Base-by-base conservation (phyloP, 2,329 filamentous ascomycete species). In the Botrytis pseudocinerea region DNA sequence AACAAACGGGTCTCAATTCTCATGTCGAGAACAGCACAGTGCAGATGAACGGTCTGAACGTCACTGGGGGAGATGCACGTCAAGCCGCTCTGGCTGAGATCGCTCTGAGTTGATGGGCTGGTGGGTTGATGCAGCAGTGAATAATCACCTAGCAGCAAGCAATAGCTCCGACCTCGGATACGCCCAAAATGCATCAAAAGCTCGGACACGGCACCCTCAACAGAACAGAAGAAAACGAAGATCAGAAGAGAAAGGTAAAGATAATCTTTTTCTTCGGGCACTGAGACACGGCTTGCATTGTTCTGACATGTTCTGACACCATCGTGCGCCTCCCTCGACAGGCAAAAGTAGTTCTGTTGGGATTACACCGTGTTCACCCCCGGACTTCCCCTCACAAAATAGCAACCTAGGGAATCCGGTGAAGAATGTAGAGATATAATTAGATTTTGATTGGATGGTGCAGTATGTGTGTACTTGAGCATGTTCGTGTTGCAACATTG, bases 321-420 rank as follows among this genome's bases (percentile, higher is more conserved):
- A 48, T 38, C 25, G 28, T 42, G 48, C 35, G 48, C 25, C 35
- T 28, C 61, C 22, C 22, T 40, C 18, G 25, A 66, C 22, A 54
- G 28, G 28, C 32, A 28, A 28, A 25, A 44, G 25, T 5, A 46
- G 46, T 64, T 71, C 46, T 71, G 69, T 71, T 71, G 69, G 54
- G 59, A 71, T 42, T 35, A n/a, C 44, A 28, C 54, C 60, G 60
- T 60, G 42, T 25, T 22, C 16, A 38, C 20, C 57, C 57, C 42
- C 69, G 69, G 69, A 71, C 69, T 71, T 65, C 69, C 69, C 69
- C 69, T 71, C 60, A 7, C 10, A 54, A 51, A 42, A 28, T 4
- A 1, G 16, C 42, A 32, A 25, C 12, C n/a, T 71, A 46, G 44
- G 20, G 35, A 65, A 65, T 71, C 44, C 46, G 69, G 44, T 65